Base-by-base conservation (phyloP, 164 flowering plant species). In the Sedum album region DNA sequence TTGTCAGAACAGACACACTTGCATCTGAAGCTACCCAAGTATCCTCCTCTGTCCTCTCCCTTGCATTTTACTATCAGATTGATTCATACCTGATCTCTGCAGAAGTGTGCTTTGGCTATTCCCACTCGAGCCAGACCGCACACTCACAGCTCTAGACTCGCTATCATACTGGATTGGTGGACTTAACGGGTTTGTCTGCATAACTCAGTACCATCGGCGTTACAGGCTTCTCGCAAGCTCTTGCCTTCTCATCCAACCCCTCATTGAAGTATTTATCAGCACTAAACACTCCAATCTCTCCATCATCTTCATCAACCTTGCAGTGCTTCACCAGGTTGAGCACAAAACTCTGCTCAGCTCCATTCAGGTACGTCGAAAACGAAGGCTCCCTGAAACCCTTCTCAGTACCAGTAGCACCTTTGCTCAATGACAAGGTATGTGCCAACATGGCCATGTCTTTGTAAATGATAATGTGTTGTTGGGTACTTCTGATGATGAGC, bases 181-280 rank as follows among this genome's bases (percentile, higher is more conserved):
- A 7, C 26, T 53, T n/a, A n/a, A n/a, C 18, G 17, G 48, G 48
- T 13, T 17, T 13, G 17, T 5, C 48, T 44, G 15, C 48, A 44
- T n/a, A n/a, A n/a, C 17, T 13, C 15, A 18, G 28, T 30, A 21
- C 60, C 26, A 9, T 25, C 60, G n/a, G n/a, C n/a, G 3, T 10
- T 28, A 53, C 28, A 21, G 60, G 11, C 15, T 53, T 53, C 66
- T n/a, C 42, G 13, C 8, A 53, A 61, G 46, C 61, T 64, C 3
- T 8, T 39, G 13, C 1, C 25, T 70, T 70, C 35, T 61, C 72
- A 13, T 74, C 82, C 51, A 81, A 39, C 25, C 63, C 73, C 78
- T 73, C 75, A 68, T 71, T 78, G 80, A 80, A 86, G 78, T 86
- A 84, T 36, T 69, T 84, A 35, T 86, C 88, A 23, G 90, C 90